phyloP scores from a whole-genome alignment of 495 filamentous ascomycete genomes.

The Penicillium crystallinum region DNA sequence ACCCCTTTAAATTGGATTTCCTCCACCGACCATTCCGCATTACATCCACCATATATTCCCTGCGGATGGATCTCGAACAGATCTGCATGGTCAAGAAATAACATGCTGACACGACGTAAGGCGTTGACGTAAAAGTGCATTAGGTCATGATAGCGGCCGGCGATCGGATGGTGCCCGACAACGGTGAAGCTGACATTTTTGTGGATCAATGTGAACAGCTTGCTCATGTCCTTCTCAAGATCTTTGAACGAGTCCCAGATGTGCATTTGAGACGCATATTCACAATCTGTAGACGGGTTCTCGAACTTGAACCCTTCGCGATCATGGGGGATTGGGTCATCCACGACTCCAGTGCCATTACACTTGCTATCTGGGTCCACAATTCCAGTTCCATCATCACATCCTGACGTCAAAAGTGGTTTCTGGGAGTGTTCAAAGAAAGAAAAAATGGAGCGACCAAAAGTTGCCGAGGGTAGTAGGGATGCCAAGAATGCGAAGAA shows the following conservation, averaged over 20 bases:
- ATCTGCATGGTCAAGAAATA: constrained; percentile 30
- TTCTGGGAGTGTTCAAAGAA: background rate
- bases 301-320: constrained; percentile 34
- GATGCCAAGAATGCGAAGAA: constrained; percentile 9
- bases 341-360: constrained; percentile 21
- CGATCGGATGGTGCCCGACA: constrained; percentile 33
- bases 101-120: constrained; percentile 27
- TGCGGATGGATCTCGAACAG: constrained; percentile 31
- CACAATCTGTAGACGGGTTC: constrained; percentile 31
- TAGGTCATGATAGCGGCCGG: constrained; percentile 31
- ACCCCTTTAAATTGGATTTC: constrained; percentile 32
- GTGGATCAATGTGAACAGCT: constrained; percentile 32
- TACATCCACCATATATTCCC: constrained; percentile 34
- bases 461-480: constrained; percentile 2
- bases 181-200: constrained; percentile 34
- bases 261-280: constrained; percentile 31
- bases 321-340: constrained; percentile 14
- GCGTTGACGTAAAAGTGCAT: constrained; percentile 39
- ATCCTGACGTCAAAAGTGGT: background rate
- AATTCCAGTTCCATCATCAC: constrained; percentile 18
- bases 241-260: constrained; percentile 37
- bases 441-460: background rate
- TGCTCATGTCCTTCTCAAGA: constrained; percentile 34
- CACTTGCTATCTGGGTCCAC: constrained; percentile 22
- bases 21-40: constrained; percentile 31